Percentiles rank a stretch among this genome's conserved stretches.
Conservation (phyloP, 306 rosid species). For the Acacia melanoxylon region DNA sequence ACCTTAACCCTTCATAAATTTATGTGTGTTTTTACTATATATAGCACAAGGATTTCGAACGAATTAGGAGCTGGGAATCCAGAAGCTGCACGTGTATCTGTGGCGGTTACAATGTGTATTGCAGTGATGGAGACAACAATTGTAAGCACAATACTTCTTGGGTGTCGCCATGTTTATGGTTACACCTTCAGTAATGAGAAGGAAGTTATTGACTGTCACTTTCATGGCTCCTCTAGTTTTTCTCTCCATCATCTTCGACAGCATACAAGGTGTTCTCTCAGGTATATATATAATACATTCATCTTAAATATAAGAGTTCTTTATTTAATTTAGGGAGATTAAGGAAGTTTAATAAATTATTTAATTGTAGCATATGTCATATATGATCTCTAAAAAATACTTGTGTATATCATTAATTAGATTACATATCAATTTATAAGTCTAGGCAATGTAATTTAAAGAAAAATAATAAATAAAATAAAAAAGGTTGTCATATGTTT, state of each 20-base stretch:
- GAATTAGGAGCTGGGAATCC: slow-evolving; percentile 56
- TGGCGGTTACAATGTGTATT: slow-evolving; percentile 31
- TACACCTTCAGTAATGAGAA: slow-evolving; percentile 49
- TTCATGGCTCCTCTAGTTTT: slow-evolving; percentile 49
- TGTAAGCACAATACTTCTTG: slow-evolving; percentile 32
- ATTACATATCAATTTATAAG: no score
- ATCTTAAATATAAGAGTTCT: no score
- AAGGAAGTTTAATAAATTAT: no score
- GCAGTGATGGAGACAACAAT: slow-evolving; percentile 33
- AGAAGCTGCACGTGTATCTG: slow-evolving; percentile 44
- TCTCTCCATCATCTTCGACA: slow-evolving; percentile 38
- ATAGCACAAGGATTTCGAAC: slow-evolving; percentile 36
- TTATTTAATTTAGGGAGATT: no score
- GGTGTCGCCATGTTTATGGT: slow-evolving; percentile 40
- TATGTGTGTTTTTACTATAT: neutral
- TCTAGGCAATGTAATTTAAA: no score
- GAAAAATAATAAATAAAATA: no score
- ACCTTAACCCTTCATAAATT: no score
- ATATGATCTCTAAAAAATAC: no score
- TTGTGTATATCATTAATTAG: no score
- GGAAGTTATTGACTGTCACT: slow-evolving; percentile 52
- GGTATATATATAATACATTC: slow-evolving; percentile 20
- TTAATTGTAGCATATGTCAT: no score
- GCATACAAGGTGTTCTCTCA: slow-evolving; percentile 46
- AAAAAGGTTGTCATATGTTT: fast-evolving